These are phyloP conservation scores for Pezicula rhizophila DNA, from an alignment of 2,329 filamentous ascomycete genomes.

Conservation along the genomic window DNA sequence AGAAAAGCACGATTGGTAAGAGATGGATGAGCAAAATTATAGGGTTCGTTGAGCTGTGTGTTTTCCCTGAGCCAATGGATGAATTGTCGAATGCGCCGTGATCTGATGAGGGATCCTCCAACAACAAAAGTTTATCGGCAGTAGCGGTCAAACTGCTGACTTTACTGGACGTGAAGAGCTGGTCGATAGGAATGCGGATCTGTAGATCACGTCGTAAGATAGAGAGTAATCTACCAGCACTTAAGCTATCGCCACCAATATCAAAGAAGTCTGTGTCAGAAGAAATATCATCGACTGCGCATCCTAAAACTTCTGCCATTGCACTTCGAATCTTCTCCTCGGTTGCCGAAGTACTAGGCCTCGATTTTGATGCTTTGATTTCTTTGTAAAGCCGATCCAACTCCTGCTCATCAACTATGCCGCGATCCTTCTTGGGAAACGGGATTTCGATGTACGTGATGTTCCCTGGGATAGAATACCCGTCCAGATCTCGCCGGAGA, in stretches of 20 bases:
- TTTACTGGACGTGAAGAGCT: conserved; percentile 44
- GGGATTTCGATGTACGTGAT: conserved; percentile 5
- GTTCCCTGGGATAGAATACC: conserved; percentile 4
- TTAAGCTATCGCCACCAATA: conserved; percentile 47
- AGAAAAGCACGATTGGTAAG: conserved; percentile 41
- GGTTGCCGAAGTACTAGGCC: conserved; percentile 1
- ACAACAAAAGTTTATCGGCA: background rate
- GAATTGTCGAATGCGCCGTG: conserved; percentile 5
- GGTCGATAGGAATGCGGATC: conserved; percentile 42
- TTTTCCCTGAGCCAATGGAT: conserved; percentile 32
- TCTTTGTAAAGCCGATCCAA: background rate
- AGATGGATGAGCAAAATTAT: conserved; percentile 44
- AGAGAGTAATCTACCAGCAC: conserved; percentile 45
- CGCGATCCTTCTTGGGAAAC: conserved; percentile 2
- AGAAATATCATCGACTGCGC: conserved; percentile 32
- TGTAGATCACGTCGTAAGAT: conserved; percentile 41
- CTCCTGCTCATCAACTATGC: background rate
- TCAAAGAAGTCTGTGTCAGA: conserved; percentile 43
- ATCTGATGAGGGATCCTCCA: conserved; percentile 1
- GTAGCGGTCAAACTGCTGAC: conserved; percentile 23
- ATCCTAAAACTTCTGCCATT: conserved; percentile 40
- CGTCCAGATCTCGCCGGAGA: conserved; percentile 2
- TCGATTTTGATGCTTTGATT: background rate
- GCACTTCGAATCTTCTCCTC: conserved; percentile 36
- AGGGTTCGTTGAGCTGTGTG: conserved; percentile 43